Evolutionary conservation across 139 green algal species (phyloP).

Genomic region (Chlorella sp.): DNA sequence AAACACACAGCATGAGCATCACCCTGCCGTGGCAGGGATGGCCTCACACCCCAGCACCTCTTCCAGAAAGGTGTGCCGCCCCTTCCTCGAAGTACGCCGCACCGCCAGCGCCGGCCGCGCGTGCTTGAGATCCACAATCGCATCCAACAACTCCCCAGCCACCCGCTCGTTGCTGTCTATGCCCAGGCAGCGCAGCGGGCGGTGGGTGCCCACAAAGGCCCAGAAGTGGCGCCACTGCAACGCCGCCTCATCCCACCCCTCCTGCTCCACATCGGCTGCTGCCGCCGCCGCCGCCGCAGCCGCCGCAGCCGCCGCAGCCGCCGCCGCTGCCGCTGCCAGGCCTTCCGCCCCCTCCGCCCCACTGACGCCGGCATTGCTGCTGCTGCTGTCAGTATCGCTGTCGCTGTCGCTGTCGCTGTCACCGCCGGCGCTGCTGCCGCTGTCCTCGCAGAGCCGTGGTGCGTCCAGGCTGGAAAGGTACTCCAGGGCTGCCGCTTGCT

Average conservation of each 20-base stretch:
- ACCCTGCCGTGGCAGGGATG: neutral
- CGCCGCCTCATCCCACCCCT: neutral
- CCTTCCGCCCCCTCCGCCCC: neutral
- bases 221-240: neutral
- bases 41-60: neutral
- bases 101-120: neutral
- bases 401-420: neutral
- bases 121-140: neutral
- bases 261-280: neutral
- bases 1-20: too few species aligned
- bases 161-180: neutral
- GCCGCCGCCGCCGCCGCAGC: neutral
- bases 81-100: neutral
- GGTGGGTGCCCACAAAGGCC: neutral
- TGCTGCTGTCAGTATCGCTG: neutral
- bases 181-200: constrained; percentile 1
- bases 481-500: neutral
- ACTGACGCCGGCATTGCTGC: too few species aligned
- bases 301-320: neutral
- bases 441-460: neutral
- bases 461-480: constrained; percentile 8
- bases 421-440: neutral
- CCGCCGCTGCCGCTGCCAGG: neutral
- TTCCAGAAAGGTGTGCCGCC: neutral
- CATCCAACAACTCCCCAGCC: constrained; percentile 1